These are phyloP conservation scores for Talaromyces thailandensis DNA, from an alignment of 495 filamentous ascomycete species.

Conservation along the genomic window DNA sequence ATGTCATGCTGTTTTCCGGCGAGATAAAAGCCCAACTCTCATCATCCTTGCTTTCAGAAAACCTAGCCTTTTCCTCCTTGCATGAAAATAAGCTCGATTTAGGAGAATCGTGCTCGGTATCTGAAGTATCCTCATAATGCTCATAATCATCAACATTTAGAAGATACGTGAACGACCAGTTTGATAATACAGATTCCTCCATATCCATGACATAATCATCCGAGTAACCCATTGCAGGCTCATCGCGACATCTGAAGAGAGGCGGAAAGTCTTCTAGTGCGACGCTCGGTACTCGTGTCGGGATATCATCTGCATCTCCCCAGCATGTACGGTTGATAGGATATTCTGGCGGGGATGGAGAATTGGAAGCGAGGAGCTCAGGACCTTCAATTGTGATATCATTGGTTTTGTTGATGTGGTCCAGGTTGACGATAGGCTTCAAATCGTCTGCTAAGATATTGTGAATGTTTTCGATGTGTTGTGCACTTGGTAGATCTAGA, in stretches of 20 bases:
- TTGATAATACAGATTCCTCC: background rate
- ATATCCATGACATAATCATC: background rate
- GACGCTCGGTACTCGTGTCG: slow-evolving; percentile 1
- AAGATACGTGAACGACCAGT: background rate
- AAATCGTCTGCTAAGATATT: background rate
- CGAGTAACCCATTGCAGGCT: slow-evolving; percentile 2
- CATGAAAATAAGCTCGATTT: background rate
- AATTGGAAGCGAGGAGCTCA: background rate
- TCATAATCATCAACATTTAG: background rate
- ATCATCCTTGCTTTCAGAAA: background rate
- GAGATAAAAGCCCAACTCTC: background rate
- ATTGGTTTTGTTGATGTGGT: background rate
- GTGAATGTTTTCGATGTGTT: slow-evolving; percentile 4
- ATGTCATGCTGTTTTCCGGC: background rate
- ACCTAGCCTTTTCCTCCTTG: background rate
- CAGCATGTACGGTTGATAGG: background rate
- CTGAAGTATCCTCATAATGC: background rate
- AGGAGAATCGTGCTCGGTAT: background rate
- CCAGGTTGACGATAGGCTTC: background rate
- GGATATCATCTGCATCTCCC: slow-evolving; percentile 1
- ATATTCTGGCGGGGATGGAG: background rate
- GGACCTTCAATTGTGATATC: background rate
- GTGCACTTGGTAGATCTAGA: background rate
- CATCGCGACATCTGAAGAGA: slow-evolving; percentile 1
- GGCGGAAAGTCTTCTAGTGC: slow-evolving; percentile 1